Percentiles rank a stretch among this genome's conserved stretches.
Conservation (phyloP, 2,329 filamentous ascomycete genomes). For the Colletotrichum cordylinicola region DNA sequence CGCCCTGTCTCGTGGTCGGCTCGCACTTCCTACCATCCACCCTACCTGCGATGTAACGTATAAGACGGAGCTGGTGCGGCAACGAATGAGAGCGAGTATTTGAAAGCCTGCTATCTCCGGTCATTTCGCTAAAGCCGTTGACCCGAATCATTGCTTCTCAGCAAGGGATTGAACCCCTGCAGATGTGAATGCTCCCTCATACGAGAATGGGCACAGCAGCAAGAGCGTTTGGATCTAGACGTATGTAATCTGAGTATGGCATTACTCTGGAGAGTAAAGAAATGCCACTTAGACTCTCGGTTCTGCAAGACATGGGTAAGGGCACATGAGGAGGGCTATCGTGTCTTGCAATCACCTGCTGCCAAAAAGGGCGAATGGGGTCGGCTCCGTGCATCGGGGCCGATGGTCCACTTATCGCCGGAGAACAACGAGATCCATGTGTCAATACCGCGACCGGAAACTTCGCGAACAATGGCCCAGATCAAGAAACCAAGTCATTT, state of each 20-base stretch:
- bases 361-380: background rate
- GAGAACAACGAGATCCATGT: background rate
- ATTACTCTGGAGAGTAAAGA: background rate
- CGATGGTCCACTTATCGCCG: background rate
- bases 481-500: background rate
- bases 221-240: background rate
- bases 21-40: background rate
- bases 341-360: background rate
- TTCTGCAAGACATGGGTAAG: background rate
- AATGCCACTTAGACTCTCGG: background rate
- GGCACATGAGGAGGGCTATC: background rate
- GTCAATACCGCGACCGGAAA: background rate
- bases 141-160: background rate
- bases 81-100: background rate
- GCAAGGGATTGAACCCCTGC: background rate
- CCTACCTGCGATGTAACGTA: background rate
- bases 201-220: background rate
- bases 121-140: background rate
- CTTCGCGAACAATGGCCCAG: background rate
- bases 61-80: background rate
- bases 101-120: background rate
- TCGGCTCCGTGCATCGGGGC: background rate
- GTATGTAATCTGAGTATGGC: background rate
- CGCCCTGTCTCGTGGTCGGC: background rate
- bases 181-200: background rate